Conservation (phyloP, 495 filamentous ascomycete species). For the Penicillium maclennaniae region DNA sequence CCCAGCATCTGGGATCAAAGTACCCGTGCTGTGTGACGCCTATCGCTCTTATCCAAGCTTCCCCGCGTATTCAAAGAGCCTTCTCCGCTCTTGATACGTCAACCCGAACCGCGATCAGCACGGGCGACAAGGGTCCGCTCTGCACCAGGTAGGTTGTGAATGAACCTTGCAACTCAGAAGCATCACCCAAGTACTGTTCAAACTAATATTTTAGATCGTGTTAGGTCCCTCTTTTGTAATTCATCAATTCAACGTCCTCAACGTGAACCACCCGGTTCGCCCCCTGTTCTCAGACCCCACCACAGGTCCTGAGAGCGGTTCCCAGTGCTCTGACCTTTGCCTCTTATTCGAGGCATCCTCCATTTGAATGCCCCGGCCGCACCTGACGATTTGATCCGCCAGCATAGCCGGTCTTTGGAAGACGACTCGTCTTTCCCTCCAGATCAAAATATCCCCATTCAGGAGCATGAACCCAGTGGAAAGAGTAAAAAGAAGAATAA, state of each 20-base stretch:
- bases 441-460: slow-evolving; percentile 20
- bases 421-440: slow-evolving; percentile 32
- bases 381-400: slow-evolving; percentile 44
- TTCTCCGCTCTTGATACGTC: slow-evolving; percentile 25
- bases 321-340: slow-evolving; percentile 6
- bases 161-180: background rate
- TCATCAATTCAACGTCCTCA: slow-evolving; percentile 2
- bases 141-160: background rate
- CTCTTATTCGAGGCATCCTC: slow-evolving; percentile 33
- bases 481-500: slow-evolving; percentile 48
- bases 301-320: slow-evolving; percentile 37
- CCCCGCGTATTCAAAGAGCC: slow-evolving; percentile 26
- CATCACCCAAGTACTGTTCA: background rate
- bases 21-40: slow-evolving; percentile 14
- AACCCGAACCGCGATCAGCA: background rate
- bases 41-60: slow-evolving; percentile 29
- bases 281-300: slow-evolving; percentile 39
- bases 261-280: slow-evolving; percentile 4
- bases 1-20: slow-evolving; percentile 1
- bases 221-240: slow-evolving; percentile 9
- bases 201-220: slow-evolving; percentile 2
- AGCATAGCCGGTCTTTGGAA: slow-evolving; percentile 39
- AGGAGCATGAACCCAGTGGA: slow-evolving; percentile 41
- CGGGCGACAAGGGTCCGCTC: background rate
- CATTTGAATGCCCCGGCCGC: slow-evolving; percentile 48